phyloP scores from a whole-genome alignment of 345 rosid species.

The Ceriops tagal region DNA sequence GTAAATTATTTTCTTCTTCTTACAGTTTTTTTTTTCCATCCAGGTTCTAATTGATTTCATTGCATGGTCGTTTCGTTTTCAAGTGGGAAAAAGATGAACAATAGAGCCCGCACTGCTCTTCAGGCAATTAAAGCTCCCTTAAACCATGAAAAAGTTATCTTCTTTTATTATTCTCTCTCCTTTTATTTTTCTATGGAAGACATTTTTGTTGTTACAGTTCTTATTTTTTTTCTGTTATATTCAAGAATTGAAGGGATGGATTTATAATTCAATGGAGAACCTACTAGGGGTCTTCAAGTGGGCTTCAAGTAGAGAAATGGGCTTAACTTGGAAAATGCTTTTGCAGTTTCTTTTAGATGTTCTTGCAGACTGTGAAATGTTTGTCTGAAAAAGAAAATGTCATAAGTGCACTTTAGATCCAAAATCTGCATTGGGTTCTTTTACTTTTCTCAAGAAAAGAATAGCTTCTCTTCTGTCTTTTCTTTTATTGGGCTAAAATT shows the following conservation, averaged over 20 bases:
- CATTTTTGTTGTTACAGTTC: neutral
- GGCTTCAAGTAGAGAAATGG: slow-evolving; percentile 1
- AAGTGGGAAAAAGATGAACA: slow-evolving; percentile 50
- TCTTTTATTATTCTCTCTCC: neutral
- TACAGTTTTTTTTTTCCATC: too few species aligned
- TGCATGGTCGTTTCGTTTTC: slow-evolving; percentile 24
- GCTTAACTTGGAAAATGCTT: neutral
- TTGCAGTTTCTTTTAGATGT: slow-evolving; percentile 1
- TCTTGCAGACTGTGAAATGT: neutral
- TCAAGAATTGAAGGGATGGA: slow-evolving; percentile 3
- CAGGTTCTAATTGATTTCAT: slow-evolving; percentile 23
- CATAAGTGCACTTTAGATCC: slow-evolving; percentile 42
- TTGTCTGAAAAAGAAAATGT: slow-evolving; percentile 16
- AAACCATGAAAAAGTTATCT: slow-evolving; percentile 38
- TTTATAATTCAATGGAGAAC: neutral
- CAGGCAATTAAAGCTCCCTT: slow-evolving; percentile 67
- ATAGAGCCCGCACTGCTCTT: slow-evolving; percentile 62
- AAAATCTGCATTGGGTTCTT: slow-evolving; percentile 45
- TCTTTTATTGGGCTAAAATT: neutral
- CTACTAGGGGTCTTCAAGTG: neutral
- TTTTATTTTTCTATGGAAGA: neutral
- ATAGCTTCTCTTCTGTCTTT: slow-evolving; percentile 26
- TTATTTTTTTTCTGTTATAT: slow-evolving; percentile 8
- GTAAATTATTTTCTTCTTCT: too few species aligned
- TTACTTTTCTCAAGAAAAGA: slow-evolving; percentile 58